Conservation (phyloP, 2,329 filamentous ascomycete species). For the Colletotrichum sublineola region DNA sequence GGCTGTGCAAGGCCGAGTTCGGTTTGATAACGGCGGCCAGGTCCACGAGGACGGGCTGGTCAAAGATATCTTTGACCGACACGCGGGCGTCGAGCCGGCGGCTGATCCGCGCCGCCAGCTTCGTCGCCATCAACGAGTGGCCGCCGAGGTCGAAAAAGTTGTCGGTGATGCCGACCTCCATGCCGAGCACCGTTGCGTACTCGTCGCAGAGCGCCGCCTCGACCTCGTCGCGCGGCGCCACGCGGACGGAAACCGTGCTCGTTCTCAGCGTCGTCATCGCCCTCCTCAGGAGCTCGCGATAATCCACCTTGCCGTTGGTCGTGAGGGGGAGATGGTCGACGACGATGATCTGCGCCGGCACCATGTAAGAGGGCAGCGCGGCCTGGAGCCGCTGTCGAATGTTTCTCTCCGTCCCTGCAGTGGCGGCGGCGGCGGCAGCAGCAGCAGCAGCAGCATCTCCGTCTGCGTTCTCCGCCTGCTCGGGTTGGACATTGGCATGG, state of each 20-base stretch:
- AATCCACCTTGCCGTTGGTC: slow-evolving; percentile 47
- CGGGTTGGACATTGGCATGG: neutral
- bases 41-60: slow-evolving; percentile 22
- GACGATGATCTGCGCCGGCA: slow-evolving; percentile 44
- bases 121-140: slow-evolving; percentile 39
- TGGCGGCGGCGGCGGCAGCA: neutral
- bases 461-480: neutral
- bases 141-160: slow-evolving; percentile 42
- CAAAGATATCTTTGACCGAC: slow-evolving; percentile 41
- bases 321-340: slow-evolving; percentile 48
- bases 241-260: neutral
- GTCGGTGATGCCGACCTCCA: slow-evolving; percentile 32
- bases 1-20: neutral
- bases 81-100: slow-evolving; percentile 21
- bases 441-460: neutral
- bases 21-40: slow-evolving; percentile 2
- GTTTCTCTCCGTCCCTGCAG: neutral
- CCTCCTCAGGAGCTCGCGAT: slow-evolving; percentile 12
- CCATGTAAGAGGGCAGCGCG: slow-evolving; percentile 44
- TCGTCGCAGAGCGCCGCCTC: slow-evolving; percentile 42
- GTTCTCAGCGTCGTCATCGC: neutral
- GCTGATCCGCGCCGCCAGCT: slow-evolving; percentile 8
- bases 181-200: slow-evolving; percentile 25
- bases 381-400: slow-evolving; percentile 16
- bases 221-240: slow-evolving; percentile 39